These are phyloP conservation scores for Venturia pyrina DNA, from an alignment of 2,329 filamentous ascomycete genomes.

Conservation along the genomic window DNA sequence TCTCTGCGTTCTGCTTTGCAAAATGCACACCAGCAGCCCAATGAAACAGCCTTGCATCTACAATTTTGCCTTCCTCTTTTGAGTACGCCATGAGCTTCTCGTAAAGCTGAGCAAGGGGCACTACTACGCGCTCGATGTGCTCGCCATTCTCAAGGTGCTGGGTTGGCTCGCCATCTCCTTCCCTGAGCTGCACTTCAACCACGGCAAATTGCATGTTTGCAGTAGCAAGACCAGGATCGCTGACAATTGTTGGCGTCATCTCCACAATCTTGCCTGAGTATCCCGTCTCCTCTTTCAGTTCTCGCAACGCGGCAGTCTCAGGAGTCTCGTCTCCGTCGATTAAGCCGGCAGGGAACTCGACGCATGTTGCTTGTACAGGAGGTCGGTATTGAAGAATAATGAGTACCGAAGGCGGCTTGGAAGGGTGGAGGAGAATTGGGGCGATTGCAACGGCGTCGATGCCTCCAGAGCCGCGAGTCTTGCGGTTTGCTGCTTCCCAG, in stretches of 20 bases:
- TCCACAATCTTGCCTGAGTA: slow-evolving; percentile 42
- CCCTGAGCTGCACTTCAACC: slow-evolving; percentile 56
- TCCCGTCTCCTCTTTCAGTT: slow-evolving; percentile 55
- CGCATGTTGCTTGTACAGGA: slow-evolving; percentile 47
- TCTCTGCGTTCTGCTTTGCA: slow-evolving; percentile 20
- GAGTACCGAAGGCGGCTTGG: slow-evolving; percentile 21
- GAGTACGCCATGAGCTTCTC: slow-evolving; percentile 39
- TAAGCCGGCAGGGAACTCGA: slow-evolving; percentile 53
- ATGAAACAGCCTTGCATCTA: slow-evolving; percentile 51
- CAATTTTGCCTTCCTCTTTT: slow-evolving; percentile 39
- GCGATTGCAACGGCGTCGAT: slow-evolving; percentile 68
- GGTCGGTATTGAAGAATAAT: slow-evolving; percentile 47
- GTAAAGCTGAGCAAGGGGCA: slow-evolving; percentile 55
- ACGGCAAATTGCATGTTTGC: slow-evolving; percentile 53
- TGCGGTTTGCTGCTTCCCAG: slow-evolving; percentile 67
- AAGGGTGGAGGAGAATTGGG: slow-evolving; percentile 47
- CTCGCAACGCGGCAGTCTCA: slow-evolving; percentile 48
- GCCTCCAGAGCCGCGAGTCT: slow-evolving; percentile 52
- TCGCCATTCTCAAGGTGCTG: slow-evolving; percentile 68
- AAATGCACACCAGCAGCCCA: slow-evolving; percentile 50
- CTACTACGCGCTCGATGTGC: slow-evolving; percentile 69
- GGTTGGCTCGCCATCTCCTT: slow-evolving; percentile 59
- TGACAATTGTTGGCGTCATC: slow-evolving; percentile 32
- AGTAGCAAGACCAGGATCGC: slow-evolving; percentile 31
- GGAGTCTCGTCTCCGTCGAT: slow-evolving; percentile 50